Base-by-base conservation (phyloP, 2,329 filamentous ascomycete species). In the Thermothelomyces thermophilus region DNA sequence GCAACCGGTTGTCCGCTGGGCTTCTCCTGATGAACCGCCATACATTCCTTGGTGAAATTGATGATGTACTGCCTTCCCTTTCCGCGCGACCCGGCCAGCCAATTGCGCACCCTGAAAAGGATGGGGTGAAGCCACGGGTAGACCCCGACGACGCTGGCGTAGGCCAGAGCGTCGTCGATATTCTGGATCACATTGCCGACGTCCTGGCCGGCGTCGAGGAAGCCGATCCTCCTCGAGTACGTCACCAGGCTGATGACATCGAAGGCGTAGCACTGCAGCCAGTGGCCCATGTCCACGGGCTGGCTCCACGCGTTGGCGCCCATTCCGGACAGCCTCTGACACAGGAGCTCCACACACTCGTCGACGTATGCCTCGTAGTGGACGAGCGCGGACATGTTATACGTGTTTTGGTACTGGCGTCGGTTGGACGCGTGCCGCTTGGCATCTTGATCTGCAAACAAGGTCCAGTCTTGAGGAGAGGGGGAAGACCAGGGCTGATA, bases 231-330 rank as follows among this genome's bases (percentile, higher is more conserved):
- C 24, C 39, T 39, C 34, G 43, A 46, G 43, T 46, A 46, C 1
- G 45, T 47, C 19, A 47, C 41, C 45, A 41, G 22, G 14, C 28
- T 26, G 10, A 47, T 41, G 7, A 47, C 45, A 13, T 41, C 45
- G n/a, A 47, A 47, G 9, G 45, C 45, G n/a, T 34, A 47, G 19
- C 36, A 47, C 28, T 41, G 45, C 36, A 47, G 10, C 45, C 45
- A 47, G 28, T 47, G 37, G n/a, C 28, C 36, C 28, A 47, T 26
- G 10, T 41, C 36, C 8, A 47, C n/a, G 0, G 43, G 24, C 20
- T 22, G 31, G 20, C 30, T 28, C 19, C 31, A 35, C 8, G 2
- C 34, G 2, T 1, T 13, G 16, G 34, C 22, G 3, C 3, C 9
- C 43, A 31, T 39, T n/a, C 31, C 43, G 7, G 24, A 46, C 10